Evolutionary conservation across 2,329 filamentous ascomycete genomes (phyloP).

Genomic region (Fusarium scirpi): DNA sequence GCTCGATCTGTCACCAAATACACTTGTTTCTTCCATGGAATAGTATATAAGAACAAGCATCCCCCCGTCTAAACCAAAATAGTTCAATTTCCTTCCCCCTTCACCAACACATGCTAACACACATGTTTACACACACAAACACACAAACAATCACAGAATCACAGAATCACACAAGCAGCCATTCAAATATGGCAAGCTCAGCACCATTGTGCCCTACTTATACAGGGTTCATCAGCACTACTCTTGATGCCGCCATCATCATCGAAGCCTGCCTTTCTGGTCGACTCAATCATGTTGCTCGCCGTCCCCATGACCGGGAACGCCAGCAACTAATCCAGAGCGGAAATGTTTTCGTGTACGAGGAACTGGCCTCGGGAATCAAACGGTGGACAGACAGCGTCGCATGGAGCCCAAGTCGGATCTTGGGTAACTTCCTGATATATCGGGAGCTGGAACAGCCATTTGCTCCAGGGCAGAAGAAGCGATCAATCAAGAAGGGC

Average conservation of each 20-base stretch:
- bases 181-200: not conserved
- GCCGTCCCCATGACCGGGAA: conserved; percentile 88
- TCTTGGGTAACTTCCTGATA: conserved; percentile 85
- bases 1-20: not conserved
- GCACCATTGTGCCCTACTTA: conserved; percentile 70
- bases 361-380: conserved; percentile 90
- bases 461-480: conserved; percentile 86
- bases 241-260: conserved; percentile 80
- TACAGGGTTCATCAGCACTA: conserved; percentile 74
- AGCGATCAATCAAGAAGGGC: conserved; percentile 80
- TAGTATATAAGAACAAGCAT: not conserved
- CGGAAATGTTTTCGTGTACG: conserved; percentile 91
- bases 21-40: not conserved
- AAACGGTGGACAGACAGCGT: conserved; percentile 95
- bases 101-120: not conserved
- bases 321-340: conserved; percentile 81
- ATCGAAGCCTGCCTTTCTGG: conserved; percentile 84
- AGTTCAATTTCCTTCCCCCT: not conserved
- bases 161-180: not conserved
- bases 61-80: not conserved
- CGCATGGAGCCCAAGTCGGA: conserved; percentile 89
- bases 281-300: conserved; percentile 78
- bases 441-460: conserved; percentile 85
- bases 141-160: not conserved
- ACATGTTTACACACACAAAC: not conserved